A percentile compares a stretch with the other conserved stretches of the same genome.
phyloP scores from a whole-genome alignment of 345 rosid genomes.

The Eucalyptus sideroxylon region DNA sequence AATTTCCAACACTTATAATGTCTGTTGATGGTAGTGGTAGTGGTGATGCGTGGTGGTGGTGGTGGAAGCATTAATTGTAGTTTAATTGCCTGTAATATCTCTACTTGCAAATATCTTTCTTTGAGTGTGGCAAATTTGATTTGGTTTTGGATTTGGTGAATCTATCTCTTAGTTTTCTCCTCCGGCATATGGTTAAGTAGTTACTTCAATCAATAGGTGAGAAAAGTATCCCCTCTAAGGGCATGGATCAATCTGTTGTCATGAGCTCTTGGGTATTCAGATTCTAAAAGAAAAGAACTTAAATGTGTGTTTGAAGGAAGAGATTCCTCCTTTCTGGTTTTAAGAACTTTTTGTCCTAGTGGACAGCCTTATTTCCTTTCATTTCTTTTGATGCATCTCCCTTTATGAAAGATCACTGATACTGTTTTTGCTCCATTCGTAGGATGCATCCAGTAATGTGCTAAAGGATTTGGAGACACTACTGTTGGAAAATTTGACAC shows the following conservation, averaged over 20 bases:
- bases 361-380: no score
- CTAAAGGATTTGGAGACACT: no score
- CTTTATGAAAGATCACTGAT: no score
- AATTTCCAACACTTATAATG: no score
- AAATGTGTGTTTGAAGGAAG: neutral
- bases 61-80: neutral
- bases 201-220: neutral
- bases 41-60: neutral
- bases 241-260: neutral
- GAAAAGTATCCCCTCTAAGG: neutral
- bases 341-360: no score
- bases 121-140: neutral
- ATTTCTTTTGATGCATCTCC: no score
- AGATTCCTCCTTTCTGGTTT: neutral
- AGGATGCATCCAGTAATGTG: no score
- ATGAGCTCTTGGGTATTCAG: neutral
- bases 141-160: neutral
- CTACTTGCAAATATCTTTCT: neutral
- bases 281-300: neutral
- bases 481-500: no score
- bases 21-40: no score
- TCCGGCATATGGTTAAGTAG: neutral
- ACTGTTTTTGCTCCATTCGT: no score
- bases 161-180: neutral
- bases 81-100: neutral